These are phyloP conservation scores for Skeletonema marinoi DNA, from an alignment of 108 stramenopile species.

Conservation along the genomic window DNA sequence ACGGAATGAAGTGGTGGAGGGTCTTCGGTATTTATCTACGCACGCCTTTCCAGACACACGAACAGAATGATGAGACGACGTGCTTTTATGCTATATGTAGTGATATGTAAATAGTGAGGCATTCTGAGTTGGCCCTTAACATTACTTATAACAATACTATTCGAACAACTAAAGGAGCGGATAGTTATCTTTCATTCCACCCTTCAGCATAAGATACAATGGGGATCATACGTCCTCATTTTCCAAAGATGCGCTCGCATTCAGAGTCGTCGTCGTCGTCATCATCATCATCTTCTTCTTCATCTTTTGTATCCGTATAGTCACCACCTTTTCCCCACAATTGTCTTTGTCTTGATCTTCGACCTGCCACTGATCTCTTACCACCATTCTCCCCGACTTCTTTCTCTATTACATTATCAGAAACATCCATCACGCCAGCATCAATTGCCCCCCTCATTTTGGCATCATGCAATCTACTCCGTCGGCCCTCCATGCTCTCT, in stretches of 20 bases:
- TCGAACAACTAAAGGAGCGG: no score
- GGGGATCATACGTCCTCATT: neutral
- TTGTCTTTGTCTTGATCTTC: slow-evolving; percentile 12
- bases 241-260: slow-evolving; percentile 2
- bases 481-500: slow-evolving; percentile 18
- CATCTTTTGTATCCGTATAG: neutral
- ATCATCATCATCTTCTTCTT: slow-evolving; percentile 21
- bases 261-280: slow-evolving; percentile 5
- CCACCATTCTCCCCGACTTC: neutral
- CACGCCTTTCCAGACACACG: no score
- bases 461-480: slow-evolving; percentile 10
- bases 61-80: no score
- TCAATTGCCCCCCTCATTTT: slow-evolving; percentile 24
- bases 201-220: no score
- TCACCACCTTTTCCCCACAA: slow-evolving; percentile 12
- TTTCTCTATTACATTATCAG: slow-evolving; percentile 4
- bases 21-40: no score
- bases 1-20: no score
- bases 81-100: no score
- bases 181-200: no score
- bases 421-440: neutral
- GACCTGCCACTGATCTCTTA: neutral
- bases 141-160: no score
- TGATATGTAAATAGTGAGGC: no score
- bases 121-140: no score